phyloP scores from a whole-genome alignment of 1,284 basidiomycete species.

The Melanopsichium pennsylvanicum region DNA sequence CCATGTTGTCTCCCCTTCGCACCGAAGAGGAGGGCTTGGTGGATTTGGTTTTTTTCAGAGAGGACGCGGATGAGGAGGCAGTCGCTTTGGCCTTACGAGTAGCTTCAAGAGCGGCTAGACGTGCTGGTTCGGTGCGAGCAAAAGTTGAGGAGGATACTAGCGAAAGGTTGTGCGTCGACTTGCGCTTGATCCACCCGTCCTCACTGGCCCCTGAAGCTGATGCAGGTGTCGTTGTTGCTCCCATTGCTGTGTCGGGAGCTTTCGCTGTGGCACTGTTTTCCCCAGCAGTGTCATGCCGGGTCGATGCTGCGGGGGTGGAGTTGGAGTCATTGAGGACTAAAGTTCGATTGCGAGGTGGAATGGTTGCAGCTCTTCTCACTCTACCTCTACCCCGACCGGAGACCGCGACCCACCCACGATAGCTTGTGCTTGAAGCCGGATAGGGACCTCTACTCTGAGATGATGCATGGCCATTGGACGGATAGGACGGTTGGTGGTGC shows the following conservation, averaged over 20 bases:
- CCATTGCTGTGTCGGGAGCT: background rate
- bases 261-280: background rate
- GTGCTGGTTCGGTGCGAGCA: slow-evolving; percentile 56
- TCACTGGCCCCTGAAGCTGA: background rate
- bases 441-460: too few species aligned
- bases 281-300: background rate
- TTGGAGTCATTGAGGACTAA: slow-evolving; percentile 39
- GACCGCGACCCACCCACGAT: slow-evolving; percentile 3
- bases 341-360: slow-evolving; percentile 39
- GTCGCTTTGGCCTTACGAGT: slow-evolving; percentile 39
- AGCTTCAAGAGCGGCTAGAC: slow-evolving; percentile 51
- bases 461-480: too few species aligned
- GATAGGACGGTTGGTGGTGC: slow-evolving; percentile 5
- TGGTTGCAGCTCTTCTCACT: slow-evolving; percentile 20
- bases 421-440: slow-evolving; percentile 5
- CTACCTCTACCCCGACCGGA: slow-evolving; percentile 13
- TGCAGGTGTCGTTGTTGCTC: background rate
- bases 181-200: slow-evolving; percentile 60
- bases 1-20: slow-evolving; percentile 59
- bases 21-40: slow-evolving; percentile 24
- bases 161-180: slow-evolving; percentile 55
- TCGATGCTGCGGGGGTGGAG: too few species aligned
- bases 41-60: slow-evolving; percentile 9
- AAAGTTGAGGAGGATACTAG: slow-evolving; percentile 55
- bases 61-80: slow-evolving; percentile 1